Evolutionary conservation across 78 protist species (phyloP).

Genomic region (Emiliania huxleyi): DNA sequence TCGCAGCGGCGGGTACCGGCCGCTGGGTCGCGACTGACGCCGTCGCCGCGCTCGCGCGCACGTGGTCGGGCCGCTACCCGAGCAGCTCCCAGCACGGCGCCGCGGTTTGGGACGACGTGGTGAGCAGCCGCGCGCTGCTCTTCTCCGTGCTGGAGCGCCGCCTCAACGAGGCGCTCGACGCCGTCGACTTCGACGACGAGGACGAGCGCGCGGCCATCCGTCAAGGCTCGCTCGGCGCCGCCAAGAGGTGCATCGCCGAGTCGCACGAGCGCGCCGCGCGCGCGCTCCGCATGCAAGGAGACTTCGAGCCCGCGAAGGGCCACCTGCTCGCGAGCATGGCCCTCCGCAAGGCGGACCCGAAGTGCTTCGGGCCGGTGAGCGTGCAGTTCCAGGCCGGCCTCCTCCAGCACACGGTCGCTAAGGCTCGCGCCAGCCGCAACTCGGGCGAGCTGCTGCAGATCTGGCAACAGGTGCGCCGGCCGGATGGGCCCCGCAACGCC

Average conservation of each 20-base stretch:
- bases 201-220: background rate
- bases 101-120: background rate
- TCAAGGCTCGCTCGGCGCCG: background rate
- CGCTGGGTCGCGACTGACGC: background rate
- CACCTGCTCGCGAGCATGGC: background rate
- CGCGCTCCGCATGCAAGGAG: background rate
- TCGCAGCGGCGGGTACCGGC: background rate
- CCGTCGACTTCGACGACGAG: background rate
- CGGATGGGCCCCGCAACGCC: too few species aligned
- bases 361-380: background rate
- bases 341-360: background rate
- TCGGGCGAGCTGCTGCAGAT: too few species aligned
- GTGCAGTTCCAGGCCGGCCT: too few species aligned
- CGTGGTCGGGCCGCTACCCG: background rate
- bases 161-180: background rate
- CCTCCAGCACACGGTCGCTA: too few species aligned
- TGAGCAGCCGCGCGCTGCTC: background rate
- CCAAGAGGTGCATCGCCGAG: background rate
- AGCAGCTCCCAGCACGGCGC: background rate
- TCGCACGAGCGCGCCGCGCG: background rate
- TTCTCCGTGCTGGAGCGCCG: background rate
- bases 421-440: too few species aligned
- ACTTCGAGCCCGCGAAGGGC: background rate
- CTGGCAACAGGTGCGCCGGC: too few species aligned
- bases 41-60: background rate